phyloP scores from a whole-genome alignment of 345 rosid genomes.

The Eucalyptus urophylla region DNA sequence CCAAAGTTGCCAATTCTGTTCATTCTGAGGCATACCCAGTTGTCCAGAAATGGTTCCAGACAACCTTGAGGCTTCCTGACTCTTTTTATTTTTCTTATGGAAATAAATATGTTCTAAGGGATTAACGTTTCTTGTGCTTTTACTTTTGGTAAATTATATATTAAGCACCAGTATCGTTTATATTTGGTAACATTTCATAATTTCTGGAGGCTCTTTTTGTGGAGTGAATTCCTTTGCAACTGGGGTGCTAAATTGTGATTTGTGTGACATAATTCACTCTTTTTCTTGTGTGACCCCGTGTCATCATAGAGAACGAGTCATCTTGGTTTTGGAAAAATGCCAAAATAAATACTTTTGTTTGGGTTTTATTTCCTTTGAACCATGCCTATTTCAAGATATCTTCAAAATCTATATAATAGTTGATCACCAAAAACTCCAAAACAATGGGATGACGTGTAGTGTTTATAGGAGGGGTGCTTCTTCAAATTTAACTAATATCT shows the following conservation, averaged over 20 bases:
- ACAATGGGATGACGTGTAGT: neutral
- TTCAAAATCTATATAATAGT: neutral
- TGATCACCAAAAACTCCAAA: neutral
- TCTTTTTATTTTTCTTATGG: neutral
- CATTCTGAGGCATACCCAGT: neutral
- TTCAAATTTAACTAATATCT: neutral
- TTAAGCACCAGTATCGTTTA: neutral
- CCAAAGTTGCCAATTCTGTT: neutral
- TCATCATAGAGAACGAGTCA: neutral
- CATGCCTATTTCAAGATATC: neutral
- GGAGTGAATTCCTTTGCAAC: neutral
- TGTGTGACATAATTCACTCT: neutral
- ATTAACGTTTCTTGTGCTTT: neutral
- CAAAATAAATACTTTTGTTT: neutral
- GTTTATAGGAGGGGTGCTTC: neutral
- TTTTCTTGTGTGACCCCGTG: neutral
- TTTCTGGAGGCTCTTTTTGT: neutral
- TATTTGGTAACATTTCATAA: neutral
- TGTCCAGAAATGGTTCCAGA: neutral
- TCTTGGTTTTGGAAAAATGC: neutral
- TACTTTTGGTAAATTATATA: neutral
- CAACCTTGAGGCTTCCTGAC: neutral
- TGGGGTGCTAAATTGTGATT: neutral
- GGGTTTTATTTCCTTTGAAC: neutral
- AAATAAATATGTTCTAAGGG: neutral